Evolutionary conservation across 352 stramenopile genomes (phyloP), one percentile per base, ranked within the genome.

Genomic region (Aphanomyces astaci): DNA sequence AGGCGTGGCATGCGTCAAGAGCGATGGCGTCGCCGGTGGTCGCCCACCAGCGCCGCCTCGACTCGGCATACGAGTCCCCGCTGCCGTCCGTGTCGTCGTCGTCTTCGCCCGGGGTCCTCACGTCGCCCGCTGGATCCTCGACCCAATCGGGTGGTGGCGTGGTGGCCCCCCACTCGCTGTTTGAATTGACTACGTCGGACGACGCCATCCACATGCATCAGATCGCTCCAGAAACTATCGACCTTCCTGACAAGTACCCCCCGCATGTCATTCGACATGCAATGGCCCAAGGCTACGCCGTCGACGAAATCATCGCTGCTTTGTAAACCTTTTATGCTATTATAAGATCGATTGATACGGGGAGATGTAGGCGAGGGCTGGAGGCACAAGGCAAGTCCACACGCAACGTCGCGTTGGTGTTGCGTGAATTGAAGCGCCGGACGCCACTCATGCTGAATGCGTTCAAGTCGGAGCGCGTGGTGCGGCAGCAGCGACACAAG

Each of bases 251-350:
- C 48, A 68, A 68, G 19, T 68, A 68, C 32, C 32, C 62, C 17
- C 43, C 62, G n/a, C 24, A 59, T 17, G 28, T 68, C 28, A 60
- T 68, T 53, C 62, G 62, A 10, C 43, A 43, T 11, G 62, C 62
- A 4, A 68, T 68, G 62, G 62, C 62, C n/a, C 39, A 68, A 60
- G 62, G 62, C 24, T 68, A 48, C 32, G 49, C 62, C 22, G 39
- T 68, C 9, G 39, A 43, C 2, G 62, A 68, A 39, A 31, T 68
- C 4, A 27, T 68, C 19, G 62, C 40, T 1, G 51, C 28, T 5
- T 45, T 68, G 62, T 68, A 60, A 31, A 24, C n/a, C 31, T 28
- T 40, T 22, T 27, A 48, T 17, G 19, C 11, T 9, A 46, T 31
- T n/a, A 11, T 5, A 31, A 39, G 4, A 13, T 15, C 9, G 17